Evolutionary conservation across 129 eudicot species (phyloP), one percentile per base, ranked within the genome.

Genomic region (Pulicaria dysenterica): DNA sequence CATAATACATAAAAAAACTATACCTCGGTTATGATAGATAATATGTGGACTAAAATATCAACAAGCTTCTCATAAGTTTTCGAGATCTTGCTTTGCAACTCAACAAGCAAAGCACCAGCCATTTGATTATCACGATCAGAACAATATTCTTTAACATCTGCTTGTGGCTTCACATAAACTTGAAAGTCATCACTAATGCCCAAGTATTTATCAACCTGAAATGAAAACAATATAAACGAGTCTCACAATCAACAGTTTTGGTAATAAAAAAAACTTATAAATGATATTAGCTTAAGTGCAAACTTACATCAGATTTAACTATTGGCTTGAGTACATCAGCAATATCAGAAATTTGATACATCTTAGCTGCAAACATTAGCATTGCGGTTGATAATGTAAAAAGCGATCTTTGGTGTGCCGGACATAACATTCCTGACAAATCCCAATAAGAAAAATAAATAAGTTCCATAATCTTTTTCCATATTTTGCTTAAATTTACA

Each of bases 291-390:
- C 24, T 66, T 50, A 69, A 70, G 41, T 6, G 48, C 58, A 73
- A 67, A 81, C 99, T 86, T 80, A 88, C 99, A 77, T 86, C 87
- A 70, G 72, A 79, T 57, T 85, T 79, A 58, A 84, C 72, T 67
- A 81, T 70, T 48, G 96, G 80, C 73, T 81, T 79, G 7, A 85
- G 83, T 42, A 86, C 64, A 58, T 77, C 87, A 75, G 74, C 77
- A 69, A 87, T 54, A 57, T 90, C 93, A 54, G 84, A 78, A 58
- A 94, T 88, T 58, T 88, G 96, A 79, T 90, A 88, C 49, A 86
- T 83, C 77, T 84, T 94, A 31, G 97, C 93, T 63, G 91, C 91
- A 83, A 94, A 91, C 86, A 84, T 80, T 74, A 90, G 67, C 96
- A 90, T 90, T 39, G 99, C 86, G 37, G 91, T 73, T 49, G 97